Percentiles rank a stretch among this genome's conserved stretches.
Conservation (phyloP, 2,329 filamentous ascomycete genomes). For the Botrytis galanthina region DNA sequence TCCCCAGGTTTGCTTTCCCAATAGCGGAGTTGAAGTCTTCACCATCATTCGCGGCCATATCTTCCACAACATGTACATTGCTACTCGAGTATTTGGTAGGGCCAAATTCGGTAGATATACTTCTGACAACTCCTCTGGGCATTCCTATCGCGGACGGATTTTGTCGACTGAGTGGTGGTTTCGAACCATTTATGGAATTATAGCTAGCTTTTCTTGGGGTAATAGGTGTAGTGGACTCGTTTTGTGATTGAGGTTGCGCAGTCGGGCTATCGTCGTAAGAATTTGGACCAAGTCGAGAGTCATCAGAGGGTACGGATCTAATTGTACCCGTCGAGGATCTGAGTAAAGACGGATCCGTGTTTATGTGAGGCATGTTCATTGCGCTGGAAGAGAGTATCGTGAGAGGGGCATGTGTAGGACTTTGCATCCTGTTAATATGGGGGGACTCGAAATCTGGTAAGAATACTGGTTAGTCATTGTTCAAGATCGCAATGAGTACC, state of each 20-base stretch:
- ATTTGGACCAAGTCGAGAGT: constrained; percentile 22
- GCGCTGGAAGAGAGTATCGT: constrained; percentile 24
- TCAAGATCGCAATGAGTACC: background rate
- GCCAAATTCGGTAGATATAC: constrained; percentile 38
- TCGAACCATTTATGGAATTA: constrained; percentile 23
- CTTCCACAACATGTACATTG: constrained; percentile 27
- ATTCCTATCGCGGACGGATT: constrained; percentile 25
- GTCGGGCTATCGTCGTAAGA: constrained; percentile 16
- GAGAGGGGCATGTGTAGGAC: constrained; percentile 19
- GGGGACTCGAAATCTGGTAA: constrained; percentile 11
- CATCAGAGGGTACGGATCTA: constrained; percentile 34
- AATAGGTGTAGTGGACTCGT: constrained; percentile 28
- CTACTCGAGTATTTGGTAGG: constrained; percentile 29
- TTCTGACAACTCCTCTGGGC: constrained; percentile 27
- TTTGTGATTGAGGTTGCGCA: constrained; percentile 23
- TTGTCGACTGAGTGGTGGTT: constrained; percentile 30
- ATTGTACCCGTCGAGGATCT: constrained; percentile 32
- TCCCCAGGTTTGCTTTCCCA: constrained; percentile 67
- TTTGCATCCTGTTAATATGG: constrained; percentile 2
- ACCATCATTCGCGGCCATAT: constrained; percentile 20
- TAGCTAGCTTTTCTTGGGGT: constrained; percentile 25
- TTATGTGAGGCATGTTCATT: constrained; percentile 33
- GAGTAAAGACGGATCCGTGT: constrained; percentile 18
- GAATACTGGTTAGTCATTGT: constrained; percentile 15
- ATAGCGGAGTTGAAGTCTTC: constrained; percentile 62